Percentiles rank a stretch among this genome's conserved stretches.
Evolutionary conservation across 2,329 filamentous ascomycete species (phyloP).

Genomic region (Chaetomium sp.): DNA sequence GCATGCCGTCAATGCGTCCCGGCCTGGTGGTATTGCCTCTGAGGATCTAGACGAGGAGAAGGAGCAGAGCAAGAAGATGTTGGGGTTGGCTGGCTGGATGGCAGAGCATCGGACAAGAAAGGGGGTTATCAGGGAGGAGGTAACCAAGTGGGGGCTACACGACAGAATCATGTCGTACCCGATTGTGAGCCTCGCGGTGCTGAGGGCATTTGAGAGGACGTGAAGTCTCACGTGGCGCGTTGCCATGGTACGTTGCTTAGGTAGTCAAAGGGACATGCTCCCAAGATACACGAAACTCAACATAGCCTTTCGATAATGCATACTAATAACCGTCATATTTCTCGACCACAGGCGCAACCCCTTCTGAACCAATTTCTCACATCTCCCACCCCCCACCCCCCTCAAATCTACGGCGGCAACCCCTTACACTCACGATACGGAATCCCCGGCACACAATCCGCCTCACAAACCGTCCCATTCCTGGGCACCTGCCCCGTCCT

Average conservation of each 20-base stretch:
- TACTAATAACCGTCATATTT: too few species aligned
- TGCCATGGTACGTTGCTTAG: too few species aligned
- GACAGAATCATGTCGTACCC: constrained; percentile 62
- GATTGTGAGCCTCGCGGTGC: constrained; percentile 54
- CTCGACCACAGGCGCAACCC: too few species aligned
- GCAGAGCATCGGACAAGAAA: constrained; percentile 50
- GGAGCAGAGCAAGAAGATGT: constrained; percentile 35
- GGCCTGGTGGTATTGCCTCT: constrained; percentile 41
- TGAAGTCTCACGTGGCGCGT: not conserved
- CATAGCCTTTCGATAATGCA: not conserved
- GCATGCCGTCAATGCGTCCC: constrained; percentile 56
- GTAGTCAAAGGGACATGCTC: too few species aligned
- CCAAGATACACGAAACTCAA: not conserved
- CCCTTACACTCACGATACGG: not conserved
- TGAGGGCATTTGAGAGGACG: constrained; percentile 45
- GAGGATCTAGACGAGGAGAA: constrained; percentile 52
- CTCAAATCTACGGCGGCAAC: not conserved
- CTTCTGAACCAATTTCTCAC: too few species aligned
- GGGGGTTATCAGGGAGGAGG: constrained; percentile 56
- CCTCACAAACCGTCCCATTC: constrained; percentile 22
- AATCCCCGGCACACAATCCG: constrained; percentile 19
- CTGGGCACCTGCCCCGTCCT: constrained; percentile 18
- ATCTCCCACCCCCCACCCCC: too few species aligned
- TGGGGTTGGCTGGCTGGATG: constrained; percentile 52
- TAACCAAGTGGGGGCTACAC: constrained; percentile 58